phyloP scores from a whole-genome alignment of 139 green algal species.

The Gonium pectorale region DNA sequence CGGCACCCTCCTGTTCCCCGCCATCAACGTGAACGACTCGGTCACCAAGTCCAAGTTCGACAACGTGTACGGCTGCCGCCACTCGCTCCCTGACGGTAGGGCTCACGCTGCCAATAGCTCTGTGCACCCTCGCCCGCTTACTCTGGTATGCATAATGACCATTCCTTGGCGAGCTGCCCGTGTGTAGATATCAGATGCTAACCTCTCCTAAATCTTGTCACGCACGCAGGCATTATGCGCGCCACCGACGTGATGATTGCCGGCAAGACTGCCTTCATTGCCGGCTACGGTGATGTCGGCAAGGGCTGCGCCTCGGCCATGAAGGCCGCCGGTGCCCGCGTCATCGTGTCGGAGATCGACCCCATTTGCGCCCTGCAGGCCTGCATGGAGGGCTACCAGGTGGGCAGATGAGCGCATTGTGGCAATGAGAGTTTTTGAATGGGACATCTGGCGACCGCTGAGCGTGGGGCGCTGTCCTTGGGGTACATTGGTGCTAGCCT shows the following conservation, averaged over 20 bases:
- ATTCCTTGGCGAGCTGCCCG: too few relatives aligned
- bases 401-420: slow-evolving; percentile 17
- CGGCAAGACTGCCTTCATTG: slow-evolving; percentile 77
- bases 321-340: slow-evolving; percentile 94
- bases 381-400: slow-evolving; percentile 94
- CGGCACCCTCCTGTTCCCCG: slow-evolving; percentile 96
- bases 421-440: neutral
- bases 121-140: too few relatives aligned
- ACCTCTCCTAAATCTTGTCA: too few relatives aligned
- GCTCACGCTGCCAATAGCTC: too few relatives aligned
- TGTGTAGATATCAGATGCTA: too few relatives aligned
- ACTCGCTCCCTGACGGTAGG: slow-evolving; percentile 99
- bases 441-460: too few relatives aligned
- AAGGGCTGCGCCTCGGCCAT: slow-evolving; percentile 98
- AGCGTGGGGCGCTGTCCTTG: too few relatives aligned
- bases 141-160: too few relatives aligned
- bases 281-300: slow-evolving; percentile 99
- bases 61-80: slow-evolving; percentile 99
- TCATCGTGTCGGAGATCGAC: slow-evolving; percentile 98
- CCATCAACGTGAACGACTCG: slow-evolving; percentile 99
- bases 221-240: slow-evolving; percentile 99
- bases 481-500: too few relatives aligned
- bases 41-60: slow-evolving; percentile 99
- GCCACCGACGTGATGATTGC: slow-evolving; percentile 99
- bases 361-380: slow-evolving; percentile 99